Evolutionary conservation across 164 flowering plant species (phyloP).

Genomic region (Chimonanthus salicifolius): DNA sequence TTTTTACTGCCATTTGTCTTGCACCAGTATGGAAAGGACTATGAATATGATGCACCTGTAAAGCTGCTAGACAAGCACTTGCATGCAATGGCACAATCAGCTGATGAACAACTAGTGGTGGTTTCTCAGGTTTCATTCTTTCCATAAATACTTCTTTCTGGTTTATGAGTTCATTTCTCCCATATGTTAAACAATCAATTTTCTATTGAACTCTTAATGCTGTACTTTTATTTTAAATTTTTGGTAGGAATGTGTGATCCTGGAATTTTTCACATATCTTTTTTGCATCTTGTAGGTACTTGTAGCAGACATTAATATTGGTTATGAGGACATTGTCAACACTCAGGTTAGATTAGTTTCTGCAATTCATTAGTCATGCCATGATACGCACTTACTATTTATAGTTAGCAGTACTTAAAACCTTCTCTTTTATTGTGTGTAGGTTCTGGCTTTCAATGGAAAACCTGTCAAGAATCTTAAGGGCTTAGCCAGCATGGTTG

Average conservation of each 20-base stretch:
- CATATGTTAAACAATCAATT: neutral
- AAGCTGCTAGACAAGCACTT: conserved; percentile 78
- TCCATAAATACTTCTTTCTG: neutral
- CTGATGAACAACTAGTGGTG: conserved; percentile 83
- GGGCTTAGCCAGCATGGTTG: conserved; percentile 78
- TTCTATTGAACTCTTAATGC: neutral
- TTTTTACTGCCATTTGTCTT: neutral
- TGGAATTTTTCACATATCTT: neutral
- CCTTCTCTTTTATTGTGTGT: neutral
- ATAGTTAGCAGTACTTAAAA: neutral
- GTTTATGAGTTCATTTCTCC: neutral
- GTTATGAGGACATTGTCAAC: conserved; percentile 86
- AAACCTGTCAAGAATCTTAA: conserved; percentile 77
- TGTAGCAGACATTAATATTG: conserved; percentile 85
- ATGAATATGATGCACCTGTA: conserved; percentile 81
- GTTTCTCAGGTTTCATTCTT: conserved; percentile 66
- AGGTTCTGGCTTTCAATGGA: conserved; percentile 83
- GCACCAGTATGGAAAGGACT: conserved; percentile 77
- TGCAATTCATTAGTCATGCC: neutral
- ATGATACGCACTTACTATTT: neutral
- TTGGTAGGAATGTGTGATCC: neutral
- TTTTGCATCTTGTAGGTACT: conserved; percentile 49
- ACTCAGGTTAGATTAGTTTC: conserved; percentile 51
- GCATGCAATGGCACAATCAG: conserved; percentile 70
- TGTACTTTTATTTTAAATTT: neutral